Conservation (phyloP, 2,329 filamentous ascomycete species). For the Ceratocystis harringtonii region DNA sequence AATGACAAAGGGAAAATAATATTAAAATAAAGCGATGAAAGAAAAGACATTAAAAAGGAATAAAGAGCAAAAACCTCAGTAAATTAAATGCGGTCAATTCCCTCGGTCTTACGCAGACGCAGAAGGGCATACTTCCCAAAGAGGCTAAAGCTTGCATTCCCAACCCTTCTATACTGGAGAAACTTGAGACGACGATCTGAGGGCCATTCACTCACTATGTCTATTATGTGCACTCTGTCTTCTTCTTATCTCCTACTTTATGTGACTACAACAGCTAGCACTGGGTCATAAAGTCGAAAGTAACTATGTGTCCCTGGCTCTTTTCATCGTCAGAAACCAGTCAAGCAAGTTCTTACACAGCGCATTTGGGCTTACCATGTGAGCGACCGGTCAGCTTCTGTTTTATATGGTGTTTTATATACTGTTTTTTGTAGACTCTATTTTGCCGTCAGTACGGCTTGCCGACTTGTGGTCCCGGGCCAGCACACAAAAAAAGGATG, state of each 20-base stretch:
- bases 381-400: no score
- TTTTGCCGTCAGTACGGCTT: not conserved
- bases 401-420: not conserved
- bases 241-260: no score
- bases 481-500: not conserved
- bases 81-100: not conserved
- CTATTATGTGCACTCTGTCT: not conserved
- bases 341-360: no score
- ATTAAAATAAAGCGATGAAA: not conserved
- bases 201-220: not conserved
- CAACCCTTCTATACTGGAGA: not conserved
- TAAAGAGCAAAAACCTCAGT: not conserved
- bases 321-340: no score
- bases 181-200: conserved; percentile 1
- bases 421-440: not conserved
- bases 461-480: not conserved
- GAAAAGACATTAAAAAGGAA: not conserved
- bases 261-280: no score
- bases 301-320: no score
- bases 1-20: not conserved
- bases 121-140: not conserved
- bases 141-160: not conserved
- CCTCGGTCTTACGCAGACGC: not conserved
- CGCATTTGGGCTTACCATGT: no score
- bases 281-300: no score